phyloP scores from a whole-genome alignment of 2,329 filamentous ascomycete genomes.

The Penicillium digitatum region DNA sequence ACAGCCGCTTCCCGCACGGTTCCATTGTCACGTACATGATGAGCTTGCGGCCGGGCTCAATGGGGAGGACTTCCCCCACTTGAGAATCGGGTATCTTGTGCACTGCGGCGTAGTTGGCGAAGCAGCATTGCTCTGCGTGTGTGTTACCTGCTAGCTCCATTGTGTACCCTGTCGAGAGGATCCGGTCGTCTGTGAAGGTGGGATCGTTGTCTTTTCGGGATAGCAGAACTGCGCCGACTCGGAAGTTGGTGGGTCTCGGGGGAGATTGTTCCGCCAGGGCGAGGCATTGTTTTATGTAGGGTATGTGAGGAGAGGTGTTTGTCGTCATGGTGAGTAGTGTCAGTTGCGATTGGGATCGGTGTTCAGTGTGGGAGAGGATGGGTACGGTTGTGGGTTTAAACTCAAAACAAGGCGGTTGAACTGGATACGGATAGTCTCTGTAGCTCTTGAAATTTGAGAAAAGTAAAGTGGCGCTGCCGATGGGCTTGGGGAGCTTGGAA shows the following conservation, averaged over 20 bases:
- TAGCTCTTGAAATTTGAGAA: background rate
- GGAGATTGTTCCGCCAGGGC: slow-evolving; percentile 73
- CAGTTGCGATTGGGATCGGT: background rate
- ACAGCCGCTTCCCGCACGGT: slow-evolving; percentile 46
- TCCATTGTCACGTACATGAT: slow-evolving; percentile 88
- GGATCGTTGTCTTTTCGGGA: slow-evolving; percentile 30
- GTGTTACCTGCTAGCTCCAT: slow-evolving; percentile 89
- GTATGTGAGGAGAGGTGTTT: slow-evolving; percentile 31
- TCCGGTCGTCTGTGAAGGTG: slow-evolving; percentile 38
- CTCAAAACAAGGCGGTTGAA: background rate
- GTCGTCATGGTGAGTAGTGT: slow-evolving; percentile 19
- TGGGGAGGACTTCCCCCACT: slow-evolving; percentile 41
- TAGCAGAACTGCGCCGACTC: slow-evolving; percentile 87
- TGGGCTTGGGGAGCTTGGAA: slow-evolving; percentile 2
- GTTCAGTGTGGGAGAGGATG: background rate
- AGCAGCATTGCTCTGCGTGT: slow-evolving; percentile 90
- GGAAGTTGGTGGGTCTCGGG: slow-evolving; percentile 84
- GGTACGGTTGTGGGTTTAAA: background rate
- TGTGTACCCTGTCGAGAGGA: slow-evolving; percentile 82
- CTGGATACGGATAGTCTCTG: background rate
- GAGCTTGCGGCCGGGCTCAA: slow-evolving; percentile 43
- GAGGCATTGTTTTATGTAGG: slow-evolving; percentile 68
- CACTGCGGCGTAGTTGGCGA: slow-evolving; percentile 59
- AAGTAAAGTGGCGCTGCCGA: background rate
- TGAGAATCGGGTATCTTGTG: slow-evolving; percentile 36